These are phyloP conservation scores for Lipomyces chichibuensis DNA, from an alignment of 805 yeast genomes.

Conservation along the genomic window DNA sequence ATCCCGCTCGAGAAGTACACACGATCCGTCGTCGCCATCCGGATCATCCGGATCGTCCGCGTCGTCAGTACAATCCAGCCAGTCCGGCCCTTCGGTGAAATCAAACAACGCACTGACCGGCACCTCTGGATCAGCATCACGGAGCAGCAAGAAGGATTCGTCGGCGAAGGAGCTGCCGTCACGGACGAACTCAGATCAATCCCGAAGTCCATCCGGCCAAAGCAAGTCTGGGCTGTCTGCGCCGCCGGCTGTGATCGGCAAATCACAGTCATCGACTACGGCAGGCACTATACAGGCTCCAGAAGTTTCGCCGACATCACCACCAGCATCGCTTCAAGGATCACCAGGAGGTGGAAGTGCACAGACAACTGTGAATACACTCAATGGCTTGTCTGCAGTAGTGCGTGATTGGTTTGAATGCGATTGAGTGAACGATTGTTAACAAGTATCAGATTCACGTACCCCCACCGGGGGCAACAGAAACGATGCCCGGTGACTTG, in stretches of 20 bases:
- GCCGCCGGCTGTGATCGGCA: background rate
- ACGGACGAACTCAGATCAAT: background rate
- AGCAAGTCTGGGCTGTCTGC: constrained; percentile 21
- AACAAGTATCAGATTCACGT: constrained; percentile 23
- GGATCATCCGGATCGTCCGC: constrained; percentile 17
- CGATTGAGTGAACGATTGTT: background rate
- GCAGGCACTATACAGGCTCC: background rate
- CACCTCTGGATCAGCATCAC: constrained; percentile 5
- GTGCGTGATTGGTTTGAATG: constrained; percentile 5
- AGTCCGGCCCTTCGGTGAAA: constrained; percentile 7
- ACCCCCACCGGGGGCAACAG: constrained; percentile 45
- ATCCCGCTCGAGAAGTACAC: constrained; percentile 37
- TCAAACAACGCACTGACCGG: constrained; percentile 1
- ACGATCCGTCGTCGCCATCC: constrained; percentile 28
- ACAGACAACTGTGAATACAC: background rate
- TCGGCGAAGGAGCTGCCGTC: background rate
- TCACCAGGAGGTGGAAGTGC: constrained; percentile 14
- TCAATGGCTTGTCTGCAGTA: constrained; percentile 22
- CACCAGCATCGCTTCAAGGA: constrained; percentile 8
- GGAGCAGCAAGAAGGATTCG: constrained; percentile 10
- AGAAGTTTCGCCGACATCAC: constrained; percentile 4
- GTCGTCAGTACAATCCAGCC: constrained; percentile 11
- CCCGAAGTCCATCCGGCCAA: background rate
- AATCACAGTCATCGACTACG: background rate
- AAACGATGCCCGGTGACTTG: constrained; percentile 45